These are phyloP conservation scores for Rheum nobile DNA, from an alignment of 148 eudicot genomes.

Conservation along the genomic window DNA sequence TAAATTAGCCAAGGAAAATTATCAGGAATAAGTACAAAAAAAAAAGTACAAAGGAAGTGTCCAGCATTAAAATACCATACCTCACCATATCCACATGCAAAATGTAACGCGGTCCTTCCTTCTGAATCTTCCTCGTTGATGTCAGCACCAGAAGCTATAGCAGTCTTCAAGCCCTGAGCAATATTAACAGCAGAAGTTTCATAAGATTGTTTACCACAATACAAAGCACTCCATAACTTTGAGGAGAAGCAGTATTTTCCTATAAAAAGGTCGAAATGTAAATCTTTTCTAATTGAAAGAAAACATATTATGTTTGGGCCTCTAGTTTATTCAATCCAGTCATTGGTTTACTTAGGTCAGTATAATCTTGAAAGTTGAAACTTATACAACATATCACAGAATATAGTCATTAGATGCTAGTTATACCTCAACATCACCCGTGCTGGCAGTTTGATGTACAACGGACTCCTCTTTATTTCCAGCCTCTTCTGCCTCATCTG, in stretches of 20 bases:
- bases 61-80: slow-evolving; percentile 22
- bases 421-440: slow-evolving; percentile 81
- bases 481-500: slow-evolving; percentile 59
- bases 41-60: neutral
- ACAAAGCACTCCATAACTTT: neutral
- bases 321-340: no score
- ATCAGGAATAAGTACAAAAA: no score
- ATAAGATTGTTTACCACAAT: neutral
- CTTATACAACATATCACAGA: neutral
- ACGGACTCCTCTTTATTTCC: slow-evolving; percentile 84
- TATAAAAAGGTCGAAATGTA: neutral
- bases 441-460: slow-evolving; percentile 87
- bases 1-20: no score
- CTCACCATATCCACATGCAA: slow-evolving; percentile 99
- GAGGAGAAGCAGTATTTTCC: no score
- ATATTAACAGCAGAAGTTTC: neutral
- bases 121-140: slow-evolving; percentile 90
- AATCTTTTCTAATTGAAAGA: neutral
- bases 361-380: no score
- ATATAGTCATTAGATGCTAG: neutral
- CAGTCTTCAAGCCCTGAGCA: slow-evolving; percentile 57
- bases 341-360: no score
- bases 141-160: slow-evolving; percentile 74
- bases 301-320: no score
- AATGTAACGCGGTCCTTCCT: slow-evolving; percentile 94